Conservation (phyloP, 2,329 filamentous ascomycete species). For the Colletotrichum australisinense region DNA sequence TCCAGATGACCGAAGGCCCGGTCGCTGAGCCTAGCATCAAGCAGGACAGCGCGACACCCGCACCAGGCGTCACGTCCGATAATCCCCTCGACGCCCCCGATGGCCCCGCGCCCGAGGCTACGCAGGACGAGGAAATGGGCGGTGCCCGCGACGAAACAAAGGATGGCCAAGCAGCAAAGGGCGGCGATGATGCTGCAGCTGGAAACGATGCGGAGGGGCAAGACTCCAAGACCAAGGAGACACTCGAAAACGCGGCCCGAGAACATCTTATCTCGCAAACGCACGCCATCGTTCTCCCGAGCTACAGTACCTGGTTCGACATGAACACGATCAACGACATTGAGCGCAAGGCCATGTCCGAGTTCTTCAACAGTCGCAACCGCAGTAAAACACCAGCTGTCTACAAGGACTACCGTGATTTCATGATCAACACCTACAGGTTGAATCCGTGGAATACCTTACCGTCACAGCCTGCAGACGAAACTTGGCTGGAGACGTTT, state of each 20-base stretch:
- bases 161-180: slow-evolving; percentile 53
- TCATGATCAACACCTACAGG: slow-evolving; percentile 99
- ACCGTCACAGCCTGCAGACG: slow-evolving; percentile 96
- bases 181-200: slow-evolving; percentile 57
- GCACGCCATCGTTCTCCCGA: slow-evolving; percentile 94
- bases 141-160: slow-evolving; percentile 66
- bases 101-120: slow-evolving; percentile 71
- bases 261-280: slow-evolving; percentile 94
- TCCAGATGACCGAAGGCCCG: slow-evolving; percentile 70
- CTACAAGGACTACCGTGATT: slow-evolving; percentile 99
- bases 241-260: slow-evolving; percentile 86
- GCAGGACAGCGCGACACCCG: slow-evolving; percentile 70
- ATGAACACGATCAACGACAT: slow-evolving; percentile 93
- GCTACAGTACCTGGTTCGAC: slow-evolving; percentile 99
- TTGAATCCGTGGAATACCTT: slow-evolving; percentile 94
- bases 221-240: slow-evolving; percentile 80
- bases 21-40: slow-evolving; percentile 63
- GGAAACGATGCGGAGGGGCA: slow-evolving; percentile 61
- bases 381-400: slow-evolving; percentile 97
- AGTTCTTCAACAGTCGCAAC: slow-evolving; percentile 99
- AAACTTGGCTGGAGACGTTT: slow-evolving; percentile 96
- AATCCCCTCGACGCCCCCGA: slow-evolving; percentile 78
- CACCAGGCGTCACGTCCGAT: slow-evolving; percentile 64
- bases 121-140: slow-evolving; percentile 85
- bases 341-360: slow-evolving; percentile 93